Evolutionary conservation across 352 stramenopile species (phyloP).

Genomic region (Halophytophthora batemanensis): DNA sequence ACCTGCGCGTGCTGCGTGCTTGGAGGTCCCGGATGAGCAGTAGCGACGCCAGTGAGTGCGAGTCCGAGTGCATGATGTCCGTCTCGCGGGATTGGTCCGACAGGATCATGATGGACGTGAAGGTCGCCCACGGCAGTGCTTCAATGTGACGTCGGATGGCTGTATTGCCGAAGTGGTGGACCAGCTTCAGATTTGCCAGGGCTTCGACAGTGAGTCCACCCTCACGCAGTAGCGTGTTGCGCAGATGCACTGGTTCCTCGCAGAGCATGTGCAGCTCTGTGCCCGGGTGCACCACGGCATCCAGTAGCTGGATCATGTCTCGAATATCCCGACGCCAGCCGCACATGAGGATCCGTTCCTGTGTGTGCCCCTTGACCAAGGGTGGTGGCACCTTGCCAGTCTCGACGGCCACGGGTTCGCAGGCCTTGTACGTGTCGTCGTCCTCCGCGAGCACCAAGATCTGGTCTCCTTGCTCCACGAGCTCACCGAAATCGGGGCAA

Average conservation of each 20-base stretch:
- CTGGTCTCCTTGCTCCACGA: conserved; percentile 52
- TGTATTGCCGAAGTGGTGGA: conserved; percentile 79
- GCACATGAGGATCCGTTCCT: conserved; percentile 82
- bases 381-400: conserved; percentile 27
- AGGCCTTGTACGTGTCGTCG: conserved; percentile 84
- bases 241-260: conserved; percentile 59
- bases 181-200: conserved; percentile 51
- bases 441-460: conserved; percentile 87
- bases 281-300: conserved; percentile 55
- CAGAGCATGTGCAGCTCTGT: conserved; percentile 85
- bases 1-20: conserved; percentile 3
- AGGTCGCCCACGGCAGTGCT: conserved; percentile 51
- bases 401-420: conserved; percentile 36
- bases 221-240: conserved; percentile 58
- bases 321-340: conserved; percentile 88
- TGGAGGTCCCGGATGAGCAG: conserved; percentile 85
- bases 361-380: conserved; percentile 14
- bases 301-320: conserved; percentile 85
- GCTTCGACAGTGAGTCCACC: conserved; percentile 47
- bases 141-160: conserved; percentile 74
- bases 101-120: conserved; percentile 85
- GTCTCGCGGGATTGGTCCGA: conserved; percentile 64
- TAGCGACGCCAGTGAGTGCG: conserved; percentile 78
- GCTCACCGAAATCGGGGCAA: conserved; percentile 32
- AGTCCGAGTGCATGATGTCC: conserved; percentile 87